Percentiles rank a stretch among this genome's conserved stretches.
phyloP scores from a whole-genome alignment of 495 filamentous ascomycete genomes.

The Xylaria cubensis region DNA sequence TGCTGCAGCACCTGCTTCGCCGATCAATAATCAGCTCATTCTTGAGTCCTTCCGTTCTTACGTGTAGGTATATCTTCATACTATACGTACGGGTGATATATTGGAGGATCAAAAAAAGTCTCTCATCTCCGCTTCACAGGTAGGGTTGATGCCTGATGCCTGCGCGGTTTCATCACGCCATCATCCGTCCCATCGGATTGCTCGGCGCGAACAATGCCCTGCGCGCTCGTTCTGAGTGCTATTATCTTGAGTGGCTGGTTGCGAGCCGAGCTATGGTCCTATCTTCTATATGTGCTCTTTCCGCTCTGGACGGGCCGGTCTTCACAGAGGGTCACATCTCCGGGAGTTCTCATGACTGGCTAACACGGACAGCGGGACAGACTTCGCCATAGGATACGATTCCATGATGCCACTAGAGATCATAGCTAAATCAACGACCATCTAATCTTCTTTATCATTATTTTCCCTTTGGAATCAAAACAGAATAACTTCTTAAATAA shows the following conservation, averaged over 20 bases:
- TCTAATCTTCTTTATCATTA: no score
- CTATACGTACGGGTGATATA: not conserved
- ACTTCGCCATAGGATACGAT: not conserved
- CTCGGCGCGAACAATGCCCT: not conserved
- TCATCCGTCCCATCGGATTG: constrained; percentile 8
- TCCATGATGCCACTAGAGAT: not conserved
- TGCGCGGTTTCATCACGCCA: constrained; percentile 2
- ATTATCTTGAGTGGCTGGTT: not conserved
- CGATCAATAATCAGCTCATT: constrained; percentile 16
- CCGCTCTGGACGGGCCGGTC: not conserved
- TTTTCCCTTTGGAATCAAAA: not conserved
- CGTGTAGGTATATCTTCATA: not conserved
- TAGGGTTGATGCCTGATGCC: constrained; percentile 16
- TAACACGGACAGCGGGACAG: not conserved
- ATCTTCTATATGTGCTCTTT: not conserved
- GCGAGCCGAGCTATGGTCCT: not conserved
- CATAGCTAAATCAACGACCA: not conserved
- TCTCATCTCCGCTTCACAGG: not conserved
- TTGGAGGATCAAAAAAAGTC: constrained; percentile 3
- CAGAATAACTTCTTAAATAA: no score
- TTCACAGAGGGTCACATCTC: not conserved
- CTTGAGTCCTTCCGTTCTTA: not conserved
- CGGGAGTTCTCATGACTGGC: not conserved
- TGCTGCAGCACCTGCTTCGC: constrained; percentile 7
- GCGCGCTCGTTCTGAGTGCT: not conserved